Conservation (phyloP, 306 rosid species). For the Rosa rugosa region DNA sequence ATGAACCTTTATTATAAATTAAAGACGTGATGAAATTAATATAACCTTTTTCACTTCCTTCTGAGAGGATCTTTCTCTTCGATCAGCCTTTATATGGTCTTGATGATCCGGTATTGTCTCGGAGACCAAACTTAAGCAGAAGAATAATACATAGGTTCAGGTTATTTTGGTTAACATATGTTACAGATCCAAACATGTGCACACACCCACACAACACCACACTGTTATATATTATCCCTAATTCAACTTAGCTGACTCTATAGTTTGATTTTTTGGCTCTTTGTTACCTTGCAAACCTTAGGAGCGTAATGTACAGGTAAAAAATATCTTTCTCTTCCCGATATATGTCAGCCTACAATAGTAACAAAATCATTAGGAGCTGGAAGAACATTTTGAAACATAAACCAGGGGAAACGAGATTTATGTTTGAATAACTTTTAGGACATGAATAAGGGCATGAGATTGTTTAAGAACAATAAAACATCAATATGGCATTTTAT, state of each 20-base stretch:
- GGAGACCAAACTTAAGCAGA: conserved; percentile 60
- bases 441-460: no score
- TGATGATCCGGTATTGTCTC: conserved; percentile 86
- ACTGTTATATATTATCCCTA: neutral
- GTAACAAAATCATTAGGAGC: conserved; percentile 20
- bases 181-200: neutral
- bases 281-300: conserved; percentile 80
- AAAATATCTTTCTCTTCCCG: conserved; percentile 75
- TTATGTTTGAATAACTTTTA: no score
- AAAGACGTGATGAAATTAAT: neutral
- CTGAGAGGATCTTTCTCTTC: conserved; percentile 48
- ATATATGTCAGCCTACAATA: conserved; percentile 80
- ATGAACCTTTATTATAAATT: neutral
- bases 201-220: neutral
- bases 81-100: conserved; percentile 55
- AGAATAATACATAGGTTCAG: neutral
- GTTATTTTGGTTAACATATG: neutral
- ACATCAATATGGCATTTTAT: no score
- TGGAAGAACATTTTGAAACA: neutral
- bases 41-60: conserved; percentile 48
- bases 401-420: conserved; percentile 31
- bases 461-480: no score
- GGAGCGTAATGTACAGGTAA: conserved; percentile 82
- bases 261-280: conserved; percentile 15
- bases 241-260: neutral